These are phyloP conservation scores for Cantharellus cinnabarinus DNA, from an alignment of 768 basidiomycete genomes.

Conservation along the genomic window DNA sequence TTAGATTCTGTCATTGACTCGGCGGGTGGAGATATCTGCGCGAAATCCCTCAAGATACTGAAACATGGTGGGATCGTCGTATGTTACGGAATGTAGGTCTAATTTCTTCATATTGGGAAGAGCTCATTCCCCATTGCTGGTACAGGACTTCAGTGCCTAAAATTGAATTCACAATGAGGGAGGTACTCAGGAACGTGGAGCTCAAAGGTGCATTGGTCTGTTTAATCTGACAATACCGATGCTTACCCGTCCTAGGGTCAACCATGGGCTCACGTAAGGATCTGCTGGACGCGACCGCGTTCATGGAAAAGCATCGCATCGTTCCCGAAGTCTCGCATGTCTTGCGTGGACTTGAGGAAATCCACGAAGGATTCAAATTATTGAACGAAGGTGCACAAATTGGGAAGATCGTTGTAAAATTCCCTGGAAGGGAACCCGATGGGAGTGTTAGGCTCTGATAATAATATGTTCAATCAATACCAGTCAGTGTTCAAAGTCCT, in stretches of 20 bases:
- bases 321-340: conserved; percentile 51
- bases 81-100: conserved; percentile 40
- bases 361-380: conserved; percentile 50
- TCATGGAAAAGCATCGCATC: conserved; percentile 44
- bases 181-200: conserved; percentile 54
- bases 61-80: conserved; percentile 38
- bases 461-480: no score
- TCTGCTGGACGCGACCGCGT: conserved; percentile 47
- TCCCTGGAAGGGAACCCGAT: background rate
- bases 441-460: background rate
- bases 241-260: conserved; percentile 29
- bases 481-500: no score
- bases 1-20: conserved; percentile 52
- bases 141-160: conserved; percentile 39
- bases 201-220: conserved; percentile 33
- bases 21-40: conserved; percentile 45
- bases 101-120: no score
- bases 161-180: conserved; percentile 53
- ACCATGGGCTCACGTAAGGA: conserved; percentile 72
- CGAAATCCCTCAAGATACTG: conserved; percentile 27
- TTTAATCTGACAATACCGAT: background rate
- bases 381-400: conserved; percentile 47
- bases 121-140: no score
- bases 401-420: conserved; percentile 47
- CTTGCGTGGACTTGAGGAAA: conserved; percentile 40